Evolutionary conservation across 345 rosid genomes (phyloP), one percentile per base, ranked within the genome.

Genomic region (Leavenworthia alabamica): DNA sequence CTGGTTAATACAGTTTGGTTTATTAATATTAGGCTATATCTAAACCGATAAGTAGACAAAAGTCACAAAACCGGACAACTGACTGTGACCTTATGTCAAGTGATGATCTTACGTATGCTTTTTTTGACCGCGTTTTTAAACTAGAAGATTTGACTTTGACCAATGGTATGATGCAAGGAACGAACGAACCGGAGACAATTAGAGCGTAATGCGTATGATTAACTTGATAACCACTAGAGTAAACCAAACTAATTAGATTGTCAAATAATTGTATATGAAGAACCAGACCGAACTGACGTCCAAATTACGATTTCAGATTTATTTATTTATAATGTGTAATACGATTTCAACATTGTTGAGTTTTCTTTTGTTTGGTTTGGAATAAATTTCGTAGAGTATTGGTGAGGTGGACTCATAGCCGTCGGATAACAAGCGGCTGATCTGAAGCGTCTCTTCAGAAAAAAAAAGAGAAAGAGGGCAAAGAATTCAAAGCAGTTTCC

Each of bases 381-480:
- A 42, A 65, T 43, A 44, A 45, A 26, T 8, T 35, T 55, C 14
- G 45, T 43, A 13, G 31, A 45, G 4, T 16, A 2, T 0, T 2
- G n/a, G 65, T 20, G 22, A 57, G 59, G 72, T 57, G 52, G 43
- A 58, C 11, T 60, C 12, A 8, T 8, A 68, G 74, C 68, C 74
- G 74, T 70, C 63, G 43, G 74, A 70, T 70, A 62, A 54, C 3
- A 70, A 43, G 44, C 63, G 63, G 63, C 35, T 52, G 66, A 60
- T 69, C 73, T 52, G 56, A 50, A 27, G 59, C 59, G 42, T 47
- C 57, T 57, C 50, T 67, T 22, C 2, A n/a, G 36, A n/a, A n/a
- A n/a, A n/a, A 56, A n/a, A 45, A 56, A 12, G 7, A 12, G 16
- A 33, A 58, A 20, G 10, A 10, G 16, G 29, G 17, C 19, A 43